phyloP scores from a whole-genome alignment of 176 grass and related monocot species.

The Metroxylon sagu region DNA sequence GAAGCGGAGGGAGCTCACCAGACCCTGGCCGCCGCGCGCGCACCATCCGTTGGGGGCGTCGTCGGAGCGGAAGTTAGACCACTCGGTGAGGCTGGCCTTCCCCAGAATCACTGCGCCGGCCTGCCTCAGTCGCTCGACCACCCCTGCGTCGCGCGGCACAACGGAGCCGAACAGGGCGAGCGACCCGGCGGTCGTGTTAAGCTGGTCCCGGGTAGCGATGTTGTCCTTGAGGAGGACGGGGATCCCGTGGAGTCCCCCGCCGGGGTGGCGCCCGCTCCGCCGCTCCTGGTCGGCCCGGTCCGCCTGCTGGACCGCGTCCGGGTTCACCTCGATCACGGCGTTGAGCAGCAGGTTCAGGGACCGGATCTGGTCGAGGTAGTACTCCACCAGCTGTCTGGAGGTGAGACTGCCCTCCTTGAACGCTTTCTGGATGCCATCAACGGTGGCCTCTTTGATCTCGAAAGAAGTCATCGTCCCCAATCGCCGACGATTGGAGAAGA shows the following conservation, averaged over 20 bases:
- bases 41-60: conserved; percentile 24
- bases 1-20: conserved; percentile 11
- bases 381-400: conserved; percentile 32
- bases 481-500: too few relatives aligned
- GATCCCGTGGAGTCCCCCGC: conserved; percentile 38
- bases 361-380: conserved; percentile 39
- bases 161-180: conserved; percentile 48
- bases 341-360: conserved; percentile 33
- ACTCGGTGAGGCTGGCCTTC: conserved; percentile 56
- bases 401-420: conserved; percentile 42
- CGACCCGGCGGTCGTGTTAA: conserved; percentile 66
- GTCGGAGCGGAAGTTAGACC: conserved; percentile 36
- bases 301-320: conserved; percentile 42
- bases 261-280: neutral
- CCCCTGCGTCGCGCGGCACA: conserved; percentile 39
- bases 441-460: conserved; percentile 47
- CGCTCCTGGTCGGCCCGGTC: conserved; percentile 27
- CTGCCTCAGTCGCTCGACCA: conserved; percentile 29
- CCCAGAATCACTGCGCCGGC: conserved; percentile 57
- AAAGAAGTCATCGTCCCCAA: too few relatives aligned
- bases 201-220: conserved; percentile 44
- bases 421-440: conserved; percentile 41
- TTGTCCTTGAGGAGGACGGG: conserved; percentile 65
- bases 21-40: conserved; percentile 44
- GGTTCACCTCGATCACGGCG: conserved; percentile 69